These are phyloP conservation scores for Aureobasidium lini DNA, from an alignment of 2,329 filamentous ascomycete genomes.

Conservation along the genomic window DNA sequence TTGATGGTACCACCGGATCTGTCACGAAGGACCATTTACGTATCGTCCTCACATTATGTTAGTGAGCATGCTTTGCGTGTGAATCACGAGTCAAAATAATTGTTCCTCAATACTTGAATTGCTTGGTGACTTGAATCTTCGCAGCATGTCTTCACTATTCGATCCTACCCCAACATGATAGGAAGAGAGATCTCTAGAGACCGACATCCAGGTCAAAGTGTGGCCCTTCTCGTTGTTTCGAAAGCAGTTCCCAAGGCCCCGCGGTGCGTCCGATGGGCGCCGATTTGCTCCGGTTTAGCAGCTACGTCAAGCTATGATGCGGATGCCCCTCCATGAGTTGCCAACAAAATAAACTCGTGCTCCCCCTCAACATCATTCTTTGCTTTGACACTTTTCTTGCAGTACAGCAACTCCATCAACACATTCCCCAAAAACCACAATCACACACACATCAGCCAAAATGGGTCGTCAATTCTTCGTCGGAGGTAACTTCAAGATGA, in stretches of 20 bases:
- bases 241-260: not conserved
- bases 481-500: slow-evolving; percentile 99
- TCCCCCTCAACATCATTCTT: slow-evolving; percentile 7
- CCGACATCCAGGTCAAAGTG: too few species aligned
- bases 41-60: too few species aligned
- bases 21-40: too few species aligned
- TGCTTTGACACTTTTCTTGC: slow-evolving; percentile 7
- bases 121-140: too few species aligned
- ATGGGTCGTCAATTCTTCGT: slow-evolving; percentile 38
- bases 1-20: not conserved
- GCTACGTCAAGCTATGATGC: slow-evolving; percentile 13
- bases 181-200: too few species aligned
- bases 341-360: slow-evolving; percentile 9
- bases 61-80: too few species aligned
- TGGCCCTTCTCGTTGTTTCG: slow-evolving; percentile 1
- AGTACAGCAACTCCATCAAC: not conserved
- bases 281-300: not conserved
- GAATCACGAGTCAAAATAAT: too few species aligned
- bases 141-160: too few species aligned
- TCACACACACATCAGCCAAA: slow-evolving; percentile 19
- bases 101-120: too few species aligned
- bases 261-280: not conserved
- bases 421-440: not conserved
- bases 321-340: slow-evolving; percentile 10
- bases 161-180: too few species aligned